Evolutionary conservation across 2,329 filamentous ascomycete species (phyloP), one percentile per base, ranked within the genome.

Genomic region (Aureobasidium sp.): DNA sequence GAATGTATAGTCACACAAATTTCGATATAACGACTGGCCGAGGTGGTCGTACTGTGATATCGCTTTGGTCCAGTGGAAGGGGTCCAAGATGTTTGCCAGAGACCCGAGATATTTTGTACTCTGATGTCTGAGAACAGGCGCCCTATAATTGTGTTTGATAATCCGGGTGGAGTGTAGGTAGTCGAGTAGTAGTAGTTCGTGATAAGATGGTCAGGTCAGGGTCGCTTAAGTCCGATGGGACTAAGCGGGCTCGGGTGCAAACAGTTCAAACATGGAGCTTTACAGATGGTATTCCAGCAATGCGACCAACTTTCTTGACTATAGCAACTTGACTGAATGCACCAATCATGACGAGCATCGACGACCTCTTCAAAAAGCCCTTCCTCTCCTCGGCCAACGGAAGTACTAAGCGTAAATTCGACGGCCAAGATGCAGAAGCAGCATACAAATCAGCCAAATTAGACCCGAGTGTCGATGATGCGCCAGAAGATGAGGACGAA

Each of bases 331-430:
- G 21, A 57, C n/a, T 5, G 39, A 1, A 27, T 39, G 39, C 34
- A 34, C 3, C 48, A 52, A 32, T 5, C 36, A 86, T 85, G 83
- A 79, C 81, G 29, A 84, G 79, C 69, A 80, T 86, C 65, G 83
- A 86, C 69, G 83, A 86, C 48, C 78, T 86, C 16, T 86, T 86
- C 75, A 85, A 83, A 75, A 80, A 81, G 72, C 79, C 81, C 0
- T 74, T 74, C 41, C 71, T 78, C 25, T 73, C 78, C 21, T 21
- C 21, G 1, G 21, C 21, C 41, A 48, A 50, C 44, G 60, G 48
- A 5, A 66, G 65, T 1, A 62, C 64, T 58, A 86, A 86, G 71
- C 83, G 84, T 68, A 86, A 86, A 70, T 77, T 83, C 67, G 83
- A 86, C 62, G 73, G 78, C 65, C 69, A 78, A 62, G 73, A 78